Conservation (phyloP, 371 early-diverging fungal genomes). For the Lichtheimia corymbifera region DNA sequence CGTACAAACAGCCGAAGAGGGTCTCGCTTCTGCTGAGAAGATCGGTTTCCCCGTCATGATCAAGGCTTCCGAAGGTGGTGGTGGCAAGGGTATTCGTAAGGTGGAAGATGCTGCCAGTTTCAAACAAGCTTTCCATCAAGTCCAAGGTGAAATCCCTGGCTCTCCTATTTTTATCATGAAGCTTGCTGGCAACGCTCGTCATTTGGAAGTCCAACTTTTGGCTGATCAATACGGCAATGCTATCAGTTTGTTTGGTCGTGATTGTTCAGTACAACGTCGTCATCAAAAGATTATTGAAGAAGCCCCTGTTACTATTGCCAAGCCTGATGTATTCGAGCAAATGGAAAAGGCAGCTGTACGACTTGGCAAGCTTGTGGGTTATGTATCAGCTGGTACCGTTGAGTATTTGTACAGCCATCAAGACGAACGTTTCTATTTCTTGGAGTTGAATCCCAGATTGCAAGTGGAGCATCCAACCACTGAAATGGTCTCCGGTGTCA, state of each 20-base stretch:
- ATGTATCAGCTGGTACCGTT: conserved; percentile 96
- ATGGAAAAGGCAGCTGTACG: conserved; percentile 98
- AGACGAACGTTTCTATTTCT: conserved; percentile 90
- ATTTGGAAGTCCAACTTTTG: conserved; percentile 97
- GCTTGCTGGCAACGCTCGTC: conserved; percentile 93
- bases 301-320: conserved; percentile 94
- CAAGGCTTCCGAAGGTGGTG: conserved; percentile 99
- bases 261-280: conserved; percentile 98
- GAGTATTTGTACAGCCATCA: conserved; percentile 95
- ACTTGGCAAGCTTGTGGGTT: conserved; percentile 92
- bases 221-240: conserved; percentile 97
- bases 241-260: conserved; percentile 97
- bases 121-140: conserved; percentile 81
- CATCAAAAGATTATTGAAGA: conserved; percentile 97
- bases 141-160: conserved; percentile 92
- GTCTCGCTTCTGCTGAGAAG: conserved; percentile 76
- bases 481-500: conserved; percentile 98
- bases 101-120: conserved; percentile 78
- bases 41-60: conserved; percentile 98
- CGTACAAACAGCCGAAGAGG: conserved; percentile 76
- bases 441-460: conserved; percentile 97
- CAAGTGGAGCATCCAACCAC: conserved; percentile 99
- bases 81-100: conserved; percentile 98
- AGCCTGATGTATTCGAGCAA: conserved; percentile 74
- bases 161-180: conserved; percentile 98